Conservation (phyloP, 2,329 filamentous ascomycete species). For the Laburnicola sp. region DNA sequence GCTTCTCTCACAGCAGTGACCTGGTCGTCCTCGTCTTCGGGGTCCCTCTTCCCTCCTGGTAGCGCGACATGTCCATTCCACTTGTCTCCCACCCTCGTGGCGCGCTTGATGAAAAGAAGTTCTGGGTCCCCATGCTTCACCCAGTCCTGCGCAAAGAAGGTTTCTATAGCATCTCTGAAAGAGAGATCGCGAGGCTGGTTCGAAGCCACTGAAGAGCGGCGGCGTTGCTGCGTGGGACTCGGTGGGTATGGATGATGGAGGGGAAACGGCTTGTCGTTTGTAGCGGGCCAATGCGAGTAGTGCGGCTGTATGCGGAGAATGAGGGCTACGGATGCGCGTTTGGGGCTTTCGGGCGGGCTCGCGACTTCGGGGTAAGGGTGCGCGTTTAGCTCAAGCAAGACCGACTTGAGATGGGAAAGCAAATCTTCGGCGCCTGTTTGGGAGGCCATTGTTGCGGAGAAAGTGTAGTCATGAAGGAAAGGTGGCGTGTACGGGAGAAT, state of each 20-base stretch:
- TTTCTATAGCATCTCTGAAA: conserved; percentile 51
- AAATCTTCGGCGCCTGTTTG: conserved; percentile 34
- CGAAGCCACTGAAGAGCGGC: conserved; percentile 32
- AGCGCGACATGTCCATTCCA: conserved; percentile 72
- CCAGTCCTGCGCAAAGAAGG: conserved; percentile 68
- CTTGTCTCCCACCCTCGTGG: conserved; percentile 65
- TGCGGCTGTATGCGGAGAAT: conserved; percentile 65
- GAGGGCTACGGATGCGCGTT: conserved; percentile 67
- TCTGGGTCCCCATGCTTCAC: conserved; percentile 68
- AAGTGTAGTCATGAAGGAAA: not conserved
- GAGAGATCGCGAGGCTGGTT: conserved; percentile 30
- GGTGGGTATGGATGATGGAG: conserved; percentile 19
- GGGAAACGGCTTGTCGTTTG: conserved; percentile 22
- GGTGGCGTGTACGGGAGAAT: not conserved
- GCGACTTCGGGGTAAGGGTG: conserved; percentile 55
- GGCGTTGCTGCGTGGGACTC: conserved; percentile 23
- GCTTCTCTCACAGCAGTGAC: conserved; percentile 67
- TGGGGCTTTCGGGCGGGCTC: conserved; percentile 55
- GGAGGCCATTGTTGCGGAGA: conserved; percentile 19
- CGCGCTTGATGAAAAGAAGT: conserved; percentile 71
- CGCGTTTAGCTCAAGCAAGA: conserved; percentile 48
- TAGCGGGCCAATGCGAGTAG: conserved; percentile 57
- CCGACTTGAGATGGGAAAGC: conserved; percentile 46
- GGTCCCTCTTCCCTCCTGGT: conserved; percentile 68
- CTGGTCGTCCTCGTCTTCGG: conserved; percentile 64